Base-by-base conservation (phyloP, 2,329 filamentous ascomycete species). In the Dryadomyces quercivorus region DNA sequence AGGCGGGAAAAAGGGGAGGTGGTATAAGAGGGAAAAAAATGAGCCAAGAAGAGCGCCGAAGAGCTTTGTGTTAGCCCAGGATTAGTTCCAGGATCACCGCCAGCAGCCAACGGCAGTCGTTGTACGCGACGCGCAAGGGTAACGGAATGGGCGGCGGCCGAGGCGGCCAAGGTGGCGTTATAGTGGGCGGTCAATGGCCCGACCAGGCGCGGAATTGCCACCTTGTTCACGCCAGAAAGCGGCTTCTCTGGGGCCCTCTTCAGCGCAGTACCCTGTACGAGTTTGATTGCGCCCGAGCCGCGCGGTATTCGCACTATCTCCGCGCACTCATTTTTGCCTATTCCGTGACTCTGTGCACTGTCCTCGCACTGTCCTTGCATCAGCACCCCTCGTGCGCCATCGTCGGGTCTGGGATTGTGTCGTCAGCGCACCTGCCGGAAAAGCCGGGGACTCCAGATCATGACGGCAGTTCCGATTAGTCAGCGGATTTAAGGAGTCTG, bases 141-240 rank as follows among this genome's bases (percentile, higher is more conserved):
- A 15, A 16, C 50, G 50, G 50, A 51, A 43, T 8, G 36, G 2
- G 50, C 50, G 38, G 50, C 12, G 50, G 15, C 50, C 38, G 38
- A 51, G 38, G 12, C 16, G 47, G 15, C 2, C 20, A 16, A 26
- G 49, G 49, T 52, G 50, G 50, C 42, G 50, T 52, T 52, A 52
- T 36, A n/a, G 26, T 52, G 50, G 50, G 40, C 50, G 50, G 50
- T 52, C 50, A 45, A 26, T 52, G 40, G 50, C 42, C 21, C 50
- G 50, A 51, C 26, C 38, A 6, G 6, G n/a, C 18, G 7, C 2
- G 5, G 6, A 50, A 40, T 36, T 46, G 44, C 44, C 44, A 44
- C 44, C 38, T 21, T 46, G 20, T 47, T 40, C 12, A 15, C 36
- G 48, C n/a, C 7, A 22, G 47, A 36, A n/a, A 49, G 13, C 9